These are phyloP conservation scores for Citrullus amarus DNA, from an alignment of 306 rosid species.

Conservation along the genomic window DNA sequence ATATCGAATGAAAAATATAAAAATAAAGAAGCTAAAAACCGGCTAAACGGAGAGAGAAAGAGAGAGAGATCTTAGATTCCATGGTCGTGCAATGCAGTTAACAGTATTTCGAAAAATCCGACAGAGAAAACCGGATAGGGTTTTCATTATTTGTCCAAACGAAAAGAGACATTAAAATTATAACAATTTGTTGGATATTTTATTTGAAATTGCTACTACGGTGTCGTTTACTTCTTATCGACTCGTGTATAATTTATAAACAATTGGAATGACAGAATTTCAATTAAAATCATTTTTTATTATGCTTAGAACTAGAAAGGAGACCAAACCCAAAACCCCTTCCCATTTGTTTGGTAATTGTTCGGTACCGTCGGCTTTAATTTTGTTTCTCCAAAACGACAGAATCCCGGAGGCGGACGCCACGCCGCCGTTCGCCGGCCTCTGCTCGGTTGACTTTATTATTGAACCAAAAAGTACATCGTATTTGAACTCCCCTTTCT, in stretches of 20 bases:
- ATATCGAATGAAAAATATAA: no score
- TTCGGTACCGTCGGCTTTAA: not conserved
- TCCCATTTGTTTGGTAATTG: not conserved
- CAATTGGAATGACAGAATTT: not conserved
- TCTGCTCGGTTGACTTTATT: not conserved
- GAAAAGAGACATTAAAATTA: not conserved
- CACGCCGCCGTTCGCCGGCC: not conserved
- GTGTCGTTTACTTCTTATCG: not conserved
- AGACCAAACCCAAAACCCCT: not conserved
- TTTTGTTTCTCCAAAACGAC: not conserved
- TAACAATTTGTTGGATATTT: not conserved
- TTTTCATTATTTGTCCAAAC: not conserved
- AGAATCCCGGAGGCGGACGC: not conserved
- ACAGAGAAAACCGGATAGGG: not conserved
- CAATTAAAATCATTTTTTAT: not conserved
- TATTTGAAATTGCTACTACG: not conserved
- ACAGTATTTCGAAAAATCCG: not conserved
- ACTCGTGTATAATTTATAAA: not conserved
- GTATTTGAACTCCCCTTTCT: not conserved
- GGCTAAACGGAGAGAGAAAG: not conserved
- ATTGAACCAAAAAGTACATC: not conserved
- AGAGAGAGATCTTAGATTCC: not conserved
- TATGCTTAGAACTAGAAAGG: not conserved
- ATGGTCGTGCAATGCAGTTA: not conserved
- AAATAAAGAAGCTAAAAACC: not conserved